phyloP scores from a whole-genome alignment of 352 stramenopile species.

The Phytophthora gonapodyides region DNA sequence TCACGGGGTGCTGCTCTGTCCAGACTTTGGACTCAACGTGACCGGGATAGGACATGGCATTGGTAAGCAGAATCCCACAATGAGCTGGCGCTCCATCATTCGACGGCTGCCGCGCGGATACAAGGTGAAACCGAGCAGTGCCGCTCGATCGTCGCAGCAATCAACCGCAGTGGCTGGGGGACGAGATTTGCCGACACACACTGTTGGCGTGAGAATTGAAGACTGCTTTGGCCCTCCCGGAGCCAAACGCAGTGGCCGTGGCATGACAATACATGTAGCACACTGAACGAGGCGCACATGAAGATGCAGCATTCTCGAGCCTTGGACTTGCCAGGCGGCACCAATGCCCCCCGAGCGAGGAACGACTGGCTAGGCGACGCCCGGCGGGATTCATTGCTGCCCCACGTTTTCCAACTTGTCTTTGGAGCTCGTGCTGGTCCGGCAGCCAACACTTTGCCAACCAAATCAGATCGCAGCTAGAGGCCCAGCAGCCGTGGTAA shows the following conservation, averaged over 20 bases:
- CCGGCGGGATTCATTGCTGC: background rate
- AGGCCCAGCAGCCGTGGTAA: slow-evolving; percentile 17
- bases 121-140: slow-evolving; percentile 8
- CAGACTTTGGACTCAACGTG: background rate
- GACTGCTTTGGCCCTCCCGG: no score
- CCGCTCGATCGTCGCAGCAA: background rate
- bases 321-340: background rate
- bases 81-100: slow-evolving; percentile 10
- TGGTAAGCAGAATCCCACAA: background rate
- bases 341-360: background rate
- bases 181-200: slow-evolving; percentile 7
- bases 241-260: no score
- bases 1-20: slow-evolving; percentile 1
- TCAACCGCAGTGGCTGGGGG: background rate
- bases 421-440: slow-evolving; percentile 21
- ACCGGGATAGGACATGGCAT: slow-evolving; percentile 19
- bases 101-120: slow-evolving; percentile 6
- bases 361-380: slow-evolving; percentile 19
- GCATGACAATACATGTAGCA: no score
- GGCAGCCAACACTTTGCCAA: background rate
- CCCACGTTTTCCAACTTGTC: slow-evolving; percentile 27
- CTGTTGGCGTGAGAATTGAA: no score
- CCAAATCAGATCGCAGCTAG: background rate
- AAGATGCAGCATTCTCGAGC: slow-evolving; percentile 6
- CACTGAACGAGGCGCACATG: background rate